Base-by-base conservation (phyloP, 1,284 basidiomycete genomes). In the Agaricales sp. region DNA sequence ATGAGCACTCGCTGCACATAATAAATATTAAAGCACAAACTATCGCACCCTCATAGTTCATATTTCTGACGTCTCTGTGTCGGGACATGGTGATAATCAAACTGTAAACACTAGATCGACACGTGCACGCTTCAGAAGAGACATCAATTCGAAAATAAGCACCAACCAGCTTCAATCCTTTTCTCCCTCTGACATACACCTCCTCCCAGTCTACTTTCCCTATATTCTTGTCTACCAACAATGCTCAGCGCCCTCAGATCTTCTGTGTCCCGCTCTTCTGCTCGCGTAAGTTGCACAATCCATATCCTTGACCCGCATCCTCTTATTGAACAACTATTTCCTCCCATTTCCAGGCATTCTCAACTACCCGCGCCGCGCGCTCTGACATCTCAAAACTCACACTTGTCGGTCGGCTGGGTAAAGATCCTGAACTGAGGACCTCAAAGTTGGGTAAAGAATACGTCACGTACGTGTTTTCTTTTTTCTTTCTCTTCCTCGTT, bases 21-120 rank as follows among this genome's bases (percentile, higher is more conserved):
- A n/a, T n/a, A n/a, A n/a, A n/a, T n/a, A n/a, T n/a, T n/a, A n/a
- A n/a, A n/a, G n/a, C n/a, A n/a, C n/a, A n/a, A n/a, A n/a, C n/a
- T n/a, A n/a, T 35, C 65, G 26, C 55, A 88, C 94, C 92, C 56
- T 87, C 74, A 25, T 97, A 70, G 61, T 98, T 82, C 44, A 99
- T 71, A 64, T 96, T 94, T 55, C 91, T 78, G 55, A 98, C 78
- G 64, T 85, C 80, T 62, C 95, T 82, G 68, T 99, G 95, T 63
- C 92, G 73, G 8, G 92, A 93, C 89, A 90, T 90, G 52, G 50
- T 65, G 47, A 20, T 48, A 24, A 25, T 19, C 37, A 43, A 37
- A 46, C 24, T 39, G 19, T 22, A 12, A 30, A 48, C 26, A 39
- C 43, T 45, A 49, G 25, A 25, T n/a, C n/a, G n/a, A n/a, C n/a